phyloP scores from a whole-genome alignment of 805 yeast species.

The Yarrowia sp. region DNA sequence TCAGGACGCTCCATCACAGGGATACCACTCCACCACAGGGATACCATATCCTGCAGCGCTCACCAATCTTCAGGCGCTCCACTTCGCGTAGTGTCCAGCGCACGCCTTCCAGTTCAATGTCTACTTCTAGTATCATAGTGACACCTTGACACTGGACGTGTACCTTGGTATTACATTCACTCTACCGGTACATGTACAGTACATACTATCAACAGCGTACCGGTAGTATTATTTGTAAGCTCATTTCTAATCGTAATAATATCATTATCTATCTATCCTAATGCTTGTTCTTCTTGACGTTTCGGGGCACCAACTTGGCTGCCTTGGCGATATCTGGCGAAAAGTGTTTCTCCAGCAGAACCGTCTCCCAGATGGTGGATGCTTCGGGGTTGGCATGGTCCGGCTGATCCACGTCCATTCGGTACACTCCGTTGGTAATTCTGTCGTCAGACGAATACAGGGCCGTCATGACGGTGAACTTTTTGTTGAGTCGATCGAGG shows the following conservation, averaged over 20 bases:
- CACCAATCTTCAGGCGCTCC: no score
- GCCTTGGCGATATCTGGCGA: slow-evolving; percentile 82
- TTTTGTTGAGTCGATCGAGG: slow-evolving; percentile 72
- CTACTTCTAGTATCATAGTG: no score
- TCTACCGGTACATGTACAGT: no score
- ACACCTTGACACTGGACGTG: no score
- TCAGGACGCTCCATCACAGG: no score
- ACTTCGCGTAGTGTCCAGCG: no score
- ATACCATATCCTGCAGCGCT: no score
- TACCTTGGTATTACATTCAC: no score
- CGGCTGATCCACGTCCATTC: slow-evolving; percentile 67
- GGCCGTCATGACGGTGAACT: slow-evolving; percentile 75
- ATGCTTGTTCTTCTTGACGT: slow-evolving; percentile 36
- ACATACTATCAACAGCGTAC: no score
- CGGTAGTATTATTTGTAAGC: no score
- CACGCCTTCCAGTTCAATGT: no score
- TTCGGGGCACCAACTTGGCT: slow-evolving; percentile 46
- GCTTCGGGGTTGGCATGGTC: slow-evolving; percentile 85
- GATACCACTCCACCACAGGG: no score
- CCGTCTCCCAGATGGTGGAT: slow-evolving; percentile 89
- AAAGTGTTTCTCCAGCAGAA: slow-evolving; percentile 79
- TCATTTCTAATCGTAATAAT: neutral
- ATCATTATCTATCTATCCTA: neutral
- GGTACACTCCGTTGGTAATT: slow-evolving; percentile 78
- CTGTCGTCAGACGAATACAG: slow-evolving; percentile 88